Evolutionary conservation across 805 yeast genomes (phyloP).

Genomic region (Kluyveromyces nonfermentans): DNA sequence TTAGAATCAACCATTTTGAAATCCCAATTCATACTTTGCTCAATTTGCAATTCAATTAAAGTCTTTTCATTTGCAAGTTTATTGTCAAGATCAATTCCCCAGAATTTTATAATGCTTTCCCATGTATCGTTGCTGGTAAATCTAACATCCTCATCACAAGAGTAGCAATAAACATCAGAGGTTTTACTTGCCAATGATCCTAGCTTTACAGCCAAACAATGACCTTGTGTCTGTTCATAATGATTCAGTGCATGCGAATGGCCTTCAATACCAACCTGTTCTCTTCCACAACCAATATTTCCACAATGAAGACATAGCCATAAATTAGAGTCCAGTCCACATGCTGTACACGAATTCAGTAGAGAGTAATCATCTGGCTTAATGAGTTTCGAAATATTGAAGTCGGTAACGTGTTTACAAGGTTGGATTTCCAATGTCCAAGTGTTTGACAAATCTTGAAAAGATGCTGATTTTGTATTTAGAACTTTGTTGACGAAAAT

Average conservation of each 20-base stretch:
- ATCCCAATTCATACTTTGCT: conserved; percentile 90
- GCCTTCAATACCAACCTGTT: conserved; percentile 91
- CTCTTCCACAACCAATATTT: conserved; percentile 85
- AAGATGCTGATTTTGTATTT: conserved; percentile 19
- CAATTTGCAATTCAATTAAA: conserved; percentile 80
- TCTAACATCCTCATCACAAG: conserved; percentile 79
- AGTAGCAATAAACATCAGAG: conserved; percentile 77
- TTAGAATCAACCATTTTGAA: conserved; percentile 66
- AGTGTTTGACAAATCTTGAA: conserved; percentile 58
- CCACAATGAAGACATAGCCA: conserved; percentile 96
- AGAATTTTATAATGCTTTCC: conserved; percentile 34
- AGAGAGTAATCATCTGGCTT: conserved; percentile 16
- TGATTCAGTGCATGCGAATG: conserved; percentile 84
- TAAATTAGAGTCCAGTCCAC: conserved; percentile 64
- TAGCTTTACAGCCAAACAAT: conserved; percentile 79
- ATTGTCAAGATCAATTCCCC: conserved; percentile 53
- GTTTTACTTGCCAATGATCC: conserved; percentile 78
- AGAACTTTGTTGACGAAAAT: conserved; percentile 18
- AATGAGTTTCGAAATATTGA: conserved; percentile 31
- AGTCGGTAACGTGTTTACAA: conserved; percentile 64
- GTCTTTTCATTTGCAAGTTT: conserved; percentile 75
- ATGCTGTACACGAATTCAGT: conserved; percentile 40
- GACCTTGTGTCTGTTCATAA: conserved; percentile 41
- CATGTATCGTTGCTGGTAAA: conserved; percentile 48
- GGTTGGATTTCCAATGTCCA: conserved; percentile 87